Evolutionary conservation across 805 yeast species (phyloP).

Genomic region (Suhomyces faveliae): DNA sequence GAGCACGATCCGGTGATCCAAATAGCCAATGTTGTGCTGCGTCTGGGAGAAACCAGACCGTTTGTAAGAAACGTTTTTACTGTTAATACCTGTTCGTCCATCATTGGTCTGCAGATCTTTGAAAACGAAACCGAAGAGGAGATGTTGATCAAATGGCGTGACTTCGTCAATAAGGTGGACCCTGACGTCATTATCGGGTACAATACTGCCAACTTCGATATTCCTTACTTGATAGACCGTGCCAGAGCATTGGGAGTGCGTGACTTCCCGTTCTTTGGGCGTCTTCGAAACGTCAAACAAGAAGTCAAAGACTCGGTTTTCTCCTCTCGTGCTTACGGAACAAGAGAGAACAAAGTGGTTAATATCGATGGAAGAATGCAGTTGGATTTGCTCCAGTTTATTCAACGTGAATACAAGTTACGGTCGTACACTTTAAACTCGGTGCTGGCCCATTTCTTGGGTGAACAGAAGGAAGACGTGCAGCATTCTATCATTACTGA

Average conservation of each 20-base stretch:
- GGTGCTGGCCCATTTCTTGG: conserved; percentile 88
- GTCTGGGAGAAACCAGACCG: conserved; percentile 80
- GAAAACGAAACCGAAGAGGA: conserved; percentile 74
- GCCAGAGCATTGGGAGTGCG: conserved; percentile 68
- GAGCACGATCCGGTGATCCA: conserved; percentile 92
- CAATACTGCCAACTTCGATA: conserved; percentile 90
- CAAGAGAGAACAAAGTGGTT: conserved; percentile 85
- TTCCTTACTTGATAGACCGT: conserved; percentile 88
- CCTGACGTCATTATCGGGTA: conserved; percentile 98
- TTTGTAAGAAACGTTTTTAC: conserved; percentile 94
- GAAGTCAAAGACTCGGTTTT: conserved; percentile 79
- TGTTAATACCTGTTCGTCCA: conserved; percentile 85
- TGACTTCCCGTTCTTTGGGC: conserved; percentile 83
- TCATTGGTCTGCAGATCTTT: conserved; percentile 88
- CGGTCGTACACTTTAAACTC: conserved; percentile 94
- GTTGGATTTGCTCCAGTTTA: conserved; percentile 85
- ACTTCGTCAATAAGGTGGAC: conserved; percentile 79
- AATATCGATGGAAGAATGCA: conserved; percentile 97
- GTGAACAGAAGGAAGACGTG: conserved; percentile 97
- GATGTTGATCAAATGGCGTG: conserved; percentile 82
- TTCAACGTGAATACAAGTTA: conserved; percentile 91
- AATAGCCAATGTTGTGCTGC: conserved; percentile 90
- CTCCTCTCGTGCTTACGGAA: conserved; percentile 94
- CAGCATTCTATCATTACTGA: conserved; percentile 96
- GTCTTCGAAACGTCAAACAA: conserved; percentile 66